These are phyloP conservation scores for Casuarina glauca DNA, from an alignment of 306 rosid species.

Conservation along the genomic window DNA sequence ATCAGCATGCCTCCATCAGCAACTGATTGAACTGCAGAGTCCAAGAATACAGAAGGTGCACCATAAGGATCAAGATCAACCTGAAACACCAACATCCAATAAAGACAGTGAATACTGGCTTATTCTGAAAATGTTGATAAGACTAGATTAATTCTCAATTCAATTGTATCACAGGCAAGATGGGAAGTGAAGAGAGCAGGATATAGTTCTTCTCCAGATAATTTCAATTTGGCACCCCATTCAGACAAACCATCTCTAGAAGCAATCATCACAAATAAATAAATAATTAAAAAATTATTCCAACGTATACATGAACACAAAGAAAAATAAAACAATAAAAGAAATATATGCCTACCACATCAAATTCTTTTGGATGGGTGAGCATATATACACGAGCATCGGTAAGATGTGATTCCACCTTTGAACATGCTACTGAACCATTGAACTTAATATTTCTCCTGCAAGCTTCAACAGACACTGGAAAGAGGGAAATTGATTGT, in stretches of 20 bases:
- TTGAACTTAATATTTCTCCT: constrained; percentile 94
- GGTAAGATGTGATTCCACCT: constrained; percentile 91
- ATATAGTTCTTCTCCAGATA: not conserved
- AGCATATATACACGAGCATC: constrained; percentile 98
- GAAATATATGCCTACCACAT: constrained; percentile 62
- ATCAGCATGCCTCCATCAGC: constrained; percentile 95
- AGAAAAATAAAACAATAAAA: not conserved
- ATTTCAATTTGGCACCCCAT: not conserved
- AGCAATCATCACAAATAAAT: not conserved
- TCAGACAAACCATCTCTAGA: not conserved
- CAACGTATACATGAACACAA: not conserved
- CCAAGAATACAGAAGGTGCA: constrained; percentile 92
- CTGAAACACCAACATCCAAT: constrained; percentile 48
- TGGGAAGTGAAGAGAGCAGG: not conserved
- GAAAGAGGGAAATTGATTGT: constrained; percentile 17
- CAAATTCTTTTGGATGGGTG: constrained; percentile 89
- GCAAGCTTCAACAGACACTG: constrained; percentile 94
- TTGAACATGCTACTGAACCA: constrained; percentile 81
- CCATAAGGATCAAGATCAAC: constrained; percentile 99
- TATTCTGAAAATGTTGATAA: not conserved
- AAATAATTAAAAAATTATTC: not conserved
- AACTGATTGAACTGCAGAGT: constrained; percentile 95
- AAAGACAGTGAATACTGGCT: constrained; percentile 16
- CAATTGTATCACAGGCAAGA: not conserved
- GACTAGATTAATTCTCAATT: not conserved